Evolutionary conservation across 108 stramenopile species (phyloP).

Genomic region (Fistulifera pelliculosa): DNA sequence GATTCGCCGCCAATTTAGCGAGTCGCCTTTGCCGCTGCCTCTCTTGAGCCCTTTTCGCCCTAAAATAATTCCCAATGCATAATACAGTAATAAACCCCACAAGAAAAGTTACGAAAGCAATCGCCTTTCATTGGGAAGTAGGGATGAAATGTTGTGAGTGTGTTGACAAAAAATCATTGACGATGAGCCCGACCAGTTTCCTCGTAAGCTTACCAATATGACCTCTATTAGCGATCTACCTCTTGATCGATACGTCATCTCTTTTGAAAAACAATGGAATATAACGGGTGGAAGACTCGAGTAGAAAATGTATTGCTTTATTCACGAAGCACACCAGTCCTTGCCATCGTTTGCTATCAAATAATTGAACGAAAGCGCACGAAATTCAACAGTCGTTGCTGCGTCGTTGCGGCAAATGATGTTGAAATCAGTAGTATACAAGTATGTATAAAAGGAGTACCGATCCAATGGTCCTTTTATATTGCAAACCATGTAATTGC

Average conservation of each 20-base stretch:
- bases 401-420: no score
- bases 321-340: no score
- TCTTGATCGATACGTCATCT: conserved; percentile 29
- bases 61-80: conserved; percentile 84
- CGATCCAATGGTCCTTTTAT: no score
- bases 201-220: conserved; percentile 38
- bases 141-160: not conserved
- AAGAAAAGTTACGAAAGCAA: conserved; percentile 75
- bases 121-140: conserved; percentile 24
- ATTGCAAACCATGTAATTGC: no score
- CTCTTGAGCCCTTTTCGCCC: conserved; percentile 84
- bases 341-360: no score
- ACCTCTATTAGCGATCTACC: conserved; percentile 73
- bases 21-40: conserved; percentile 75
- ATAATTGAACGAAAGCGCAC: no score
- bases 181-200: conserved; percentile 1
- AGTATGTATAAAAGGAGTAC: no score
- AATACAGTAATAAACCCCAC: conserved; percentile 83
- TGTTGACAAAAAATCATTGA: conserved; percentile 3
- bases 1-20: conserved; percentile 45
- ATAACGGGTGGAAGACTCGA: no score
- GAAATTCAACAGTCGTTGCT: no score
- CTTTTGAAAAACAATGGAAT: no score
- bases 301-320: no score
- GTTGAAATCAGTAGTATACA: no score